Evolutionary conservation across 495 filamentous ascomycete species (phyloP), one percentile per base, ranked within the genome.

Genomic region (Penicilliopsis zonata): DNA sequence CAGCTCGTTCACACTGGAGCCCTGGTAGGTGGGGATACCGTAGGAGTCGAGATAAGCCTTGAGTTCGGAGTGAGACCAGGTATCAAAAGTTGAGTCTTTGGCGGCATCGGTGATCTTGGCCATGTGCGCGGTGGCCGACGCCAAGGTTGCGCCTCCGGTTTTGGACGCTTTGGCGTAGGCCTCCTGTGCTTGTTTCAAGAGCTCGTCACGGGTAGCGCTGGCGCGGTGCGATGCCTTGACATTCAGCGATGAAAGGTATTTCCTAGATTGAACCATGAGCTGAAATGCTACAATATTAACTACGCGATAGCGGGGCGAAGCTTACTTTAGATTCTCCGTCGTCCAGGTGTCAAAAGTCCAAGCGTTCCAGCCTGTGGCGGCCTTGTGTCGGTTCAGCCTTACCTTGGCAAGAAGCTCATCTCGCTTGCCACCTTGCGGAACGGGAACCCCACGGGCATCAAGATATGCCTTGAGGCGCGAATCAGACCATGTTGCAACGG

Each of bases 271-370:
- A 24, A 26, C 19, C 37, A 63, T 41, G n/a, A n/a, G n/a, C n/a
- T n/a, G n/a, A n/a, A n/a, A n/a, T n/a, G n/a, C n/a, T n/a, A n/a
- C n/a, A n/a, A n/a, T n/a, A n/a, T n/a, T n/a, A n/a, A n/a, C n/a
- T n/a, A n/a, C n/a, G n/a, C 52, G 49, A 15, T 12, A 5, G 12
- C 10, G 6, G 16, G n/a, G 13, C 9, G 5, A 3, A 6, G 45
- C 65, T 55, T 55, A 75, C 73, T 74, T 76, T 24, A 92, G 55
- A 52, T 84, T 81, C 16, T 87, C 80, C 37, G 69, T 70, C 7
- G 78, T 80, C 63, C 80, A 81, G 31, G 84, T 85, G 43, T 90
- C 81, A 54, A 86, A 90, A 19, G 77, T 87, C 80, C 84, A 88
- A 13, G 80, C 76, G 34, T 63, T 78, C 59, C 69, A 86, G 22